Base-by-base conservation (phyloP, 164 flowering plant genomes). In the Cinnamomum chago region DNA sequence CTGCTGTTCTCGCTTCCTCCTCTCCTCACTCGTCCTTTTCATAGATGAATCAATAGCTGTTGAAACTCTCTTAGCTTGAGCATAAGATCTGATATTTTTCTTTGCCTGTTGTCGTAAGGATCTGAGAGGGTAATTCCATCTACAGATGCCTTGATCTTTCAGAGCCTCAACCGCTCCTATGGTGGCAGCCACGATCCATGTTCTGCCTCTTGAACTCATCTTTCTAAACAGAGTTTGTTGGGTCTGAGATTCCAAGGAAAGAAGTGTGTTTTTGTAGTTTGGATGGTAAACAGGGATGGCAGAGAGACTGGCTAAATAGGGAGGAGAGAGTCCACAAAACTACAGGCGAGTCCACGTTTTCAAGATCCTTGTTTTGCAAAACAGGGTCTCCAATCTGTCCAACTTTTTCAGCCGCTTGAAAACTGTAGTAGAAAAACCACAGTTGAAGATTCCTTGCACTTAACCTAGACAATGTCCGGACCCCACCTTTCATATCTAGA, bases 1-100 rank as follows among this genome's bases (percentile, higher is more conserved):
- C 33, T 83, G 84, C 51, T 84, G 89, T 3, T 83, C 70, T 60
- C 64, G 73, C 62, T 76, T 81, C 20, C 2, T 15, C n/a, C n/a
- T 55, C n/a, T 55, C 60, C 20, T 55, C 60, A 15, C 18, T 14
- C 1, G 10, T 40, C 47, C 47, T 40, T 9, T 40, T 40, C 1
- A 55, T 5, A 1, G 7, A 55, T 15, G 60, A 55, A 55, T 6
- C 17, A 13, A 5, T 14, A 55, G 60, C 17, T 15, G 18, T 3
- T 15, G 68, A 20, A 0, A 68, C 2, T 74, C 64, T 78, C n/a
- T 70, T 81, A 1, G 73, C 24, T 24, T 82, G 78, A 40, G 58
- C 40, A 62, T 68, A 51, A 0, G 76, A 76, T 50, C 72, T 40
- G 35, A 65, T 23, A 65, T 60, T 70, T 30, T 33, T 80, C 74